phyloP scores from a whole-genome alignment of 2,329 filamentous ascomycete species.

The Penicillium hesseltinei region DNA sequence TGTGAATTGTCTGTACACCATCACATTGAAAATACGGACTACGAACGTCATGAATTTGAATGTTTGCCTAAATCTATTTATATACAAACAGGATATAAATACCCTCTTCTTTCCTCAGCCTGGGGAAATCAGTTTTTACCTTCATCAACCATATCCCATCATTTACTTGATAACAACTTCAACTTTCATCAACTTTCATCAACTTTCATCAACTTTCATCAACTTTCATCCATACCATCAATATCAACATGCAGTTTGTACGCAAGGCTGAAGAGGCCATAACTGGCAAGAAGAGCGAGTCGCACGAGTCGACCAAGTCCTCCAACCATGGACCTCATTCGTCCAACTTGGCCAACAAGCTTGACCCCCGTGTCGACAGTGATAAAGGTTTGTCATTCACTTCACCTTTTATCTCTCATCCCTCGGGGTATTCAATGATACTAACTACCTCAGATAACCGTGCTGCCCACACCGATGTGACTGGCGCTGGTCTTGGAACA shows the following conservation, averaged over 20 bases:
- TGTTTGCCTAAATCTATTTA: background rate
- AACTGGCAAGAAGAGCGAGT: conserved; percentile 27
- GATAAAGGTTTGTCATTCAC: conserved; percentile 12
- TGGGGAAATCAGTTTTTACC: background rate
- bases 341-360: conserved; percentile 20
- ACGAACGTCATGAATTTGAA: background rate
- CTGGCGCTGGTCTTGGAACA: background rate
- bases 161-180: background rate
- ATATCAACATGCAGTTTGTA: conserved; percentile 26
- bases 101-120: background rate
- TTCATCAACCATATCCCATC: background rate
- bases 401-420: background rate
- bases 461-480: conserved; percentile 7
- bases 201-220: background rate
- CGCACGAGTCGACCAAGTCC: conserved; percentile 9
- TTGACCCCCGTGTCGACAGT: conserved; percentile 21
- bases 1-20: background rate
- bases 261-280: conserved; percentile 49
- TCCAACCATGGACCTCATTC: conserved; percentile 16
- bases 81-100: background rate
- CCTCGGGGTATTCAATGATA: background rate
- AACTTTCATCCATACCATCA: background rate
- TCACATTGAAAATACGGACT: background rate
- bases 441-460: conserved; percentile 1
- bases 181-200: background rate